Base-by-base conservation (phyloP, 352 stramenopile species). In the Pythium biforme region DNA sequence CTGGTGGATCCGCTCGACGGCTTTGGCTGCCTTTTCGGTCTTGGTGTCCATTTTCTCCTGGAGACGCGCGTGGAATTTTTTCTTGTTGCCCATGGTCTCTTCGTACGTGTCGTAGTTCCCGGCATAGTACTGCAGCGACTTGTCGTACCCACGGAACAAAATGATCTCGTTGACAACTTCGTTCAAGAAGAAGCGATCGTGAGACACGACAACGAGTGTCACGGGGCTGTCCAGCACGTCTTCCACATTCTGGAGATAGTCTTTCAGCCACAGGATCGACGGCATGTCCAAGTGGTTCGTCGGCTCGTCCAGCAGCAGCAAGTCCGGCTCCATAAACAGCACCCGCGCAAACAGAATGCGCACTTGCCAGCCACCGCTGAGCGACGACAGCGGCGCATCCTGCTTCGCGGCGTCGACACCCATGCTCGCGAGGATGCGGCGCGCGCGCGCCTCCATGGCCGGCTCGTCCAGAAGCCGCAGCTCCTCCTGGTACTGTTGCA, bases 101-200 rank as follows among this genome's bases (percentile, higher is more conserved):
- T 85, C 76, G 40, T 83, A 88, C 15, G 73, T 68, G 58, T 88
- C 76, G 48, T 86, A 88, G 53, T 76, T 81, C n/a, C 79, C 79
- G 20, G 83, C 74, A 39, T 76, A 86, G 54, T 88, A 88, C 40
- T 62, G 76, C 5, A 88, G 62, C 22, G 72, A 75, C 64, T 85
- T 84, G 53, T 88, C 77, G 7, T 76, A 78, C 1, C 68, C 75
- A 12, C 77, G 75, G 57, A 88, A 83, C 52, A 85, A 70, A 23
- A 88, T 76, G 3, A 74, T 88, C 50, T 82, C 68, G 34, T 83
- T 69, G 1, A 69, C 70, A 22, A 98, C 85, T 48, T 95, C 92
- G 71, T 98, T 98, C 31, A 99, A 64, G 68, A 98, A 98, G 46
- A 84, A 86, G 8, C 94, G 81, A 64, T 98, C 95, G 70, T 98